Evolutionary conservation across 352 stramenopile species (phyloP).

Genomic region (Phytopythium oedochilum): DNA sequence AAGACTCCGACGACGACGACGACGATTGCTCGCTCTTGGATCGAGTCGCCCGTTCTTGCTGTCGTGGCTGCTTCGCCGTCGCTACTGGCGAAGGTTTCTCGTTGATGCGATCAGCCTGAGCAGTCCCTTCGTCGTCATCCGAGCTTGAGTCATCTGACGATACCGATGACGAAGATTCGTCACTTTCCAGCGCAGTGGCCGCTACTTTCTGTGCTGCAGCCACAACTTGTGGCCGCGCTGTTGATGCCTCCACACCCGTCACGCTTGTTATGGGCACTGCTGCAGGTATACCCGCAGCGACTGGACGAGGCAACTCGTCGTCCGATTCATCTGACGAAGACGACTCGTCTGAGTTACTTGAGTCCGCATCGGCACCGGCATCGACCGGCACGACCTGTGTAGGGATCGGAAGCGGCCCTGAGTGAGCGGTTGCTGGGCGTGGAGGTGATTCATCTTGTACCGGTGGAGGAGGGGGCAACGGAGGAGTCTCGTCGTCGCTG

Average conservation of each 20-base stretch:
- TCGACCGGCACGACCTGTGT: constrained; percentile 29
- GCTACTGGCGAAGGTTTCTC: constrained; percentile 14
- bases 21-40: constrained; percentile 1
- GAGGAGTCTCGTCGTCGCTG: constrained; percentile 33
- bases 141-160: constrained; percentile 24
- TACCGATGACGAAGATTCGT: constrained; percentile 13
- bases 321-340: constrained; percentile 1
- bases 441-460: constrained; percentile 7
- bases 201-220: neutral
- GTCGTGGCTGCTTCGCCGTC: neutral
- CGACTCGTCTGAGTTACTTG: constrained; percentile 29
- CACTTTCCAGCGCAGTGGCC: neutral
- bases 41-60: neutral
- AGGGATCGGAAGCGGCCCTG: constrained; percentile 15
- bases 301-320: neutral
- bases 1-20: constrained; percentile 18
- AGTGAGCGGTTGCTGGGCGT: constrained; percentile 1
- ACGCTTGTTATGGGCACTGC: neutral
- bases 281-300: neutral
- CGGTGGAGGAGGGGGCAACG: constrained; percentile 31
- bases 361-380: constrained; percentile 44
- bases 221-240: neutral
- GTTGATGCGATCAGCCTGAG: neutral
- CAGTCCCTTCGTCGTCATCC: constrained; percentile 12
- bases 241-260: neutral